phyloP scores from a whole-genome alignment of 331 rosid species.

The Rhamnella rubrinervis region DNA sequence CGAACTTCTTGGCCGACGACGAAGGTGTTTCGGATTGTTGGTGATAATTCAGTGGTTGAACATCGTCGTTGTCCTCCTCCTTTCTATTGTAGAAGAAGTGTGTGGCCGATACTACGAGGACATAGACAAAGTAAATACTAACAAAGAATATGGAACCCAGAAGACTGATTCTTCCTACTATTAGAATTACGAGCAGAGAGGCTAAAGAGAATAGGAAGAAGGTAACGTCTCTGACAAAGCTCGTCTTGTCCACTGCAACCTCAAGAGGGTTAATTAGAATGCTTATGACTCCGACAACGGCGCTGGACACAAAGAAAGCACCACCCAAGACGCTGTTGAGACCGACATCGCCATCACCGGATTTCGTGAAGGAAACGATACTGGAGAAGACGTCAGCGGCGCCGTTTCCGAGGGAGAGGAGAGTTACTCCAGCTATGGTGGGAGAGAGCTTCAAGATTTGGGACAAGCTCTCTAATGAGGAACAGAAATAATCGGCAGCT shows the following conservation, averaged over 20 bases:
- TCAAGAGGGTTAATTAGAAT: constrained; percentile 36
- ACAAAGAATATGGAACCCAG: constrained; percentile 52
- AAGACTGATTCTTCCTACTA: constrained; percentile 44
- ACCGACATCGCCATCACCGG: constrained; percentile 53
- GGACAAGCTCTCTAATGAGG: constrained; percentile 62
- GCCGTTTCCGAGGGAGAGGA: constrained; percentile 78
- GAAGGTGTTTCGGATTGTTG: too few species aligned
- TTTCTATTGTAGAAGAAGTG: constrained; percentile 31
- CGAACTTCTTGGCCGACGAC: too few species aligned
- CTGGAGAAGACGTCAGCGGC: constrained; percentile 79
- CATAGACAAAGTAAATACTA: constrained; percentile 66
- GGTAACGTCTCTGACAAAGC: constrained; percentile 56
- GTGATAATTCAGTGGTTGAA: background rate
- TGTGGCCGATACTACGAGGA: constrained; percentile 52
- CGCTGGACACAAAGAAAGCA: constrained; percentile 57
- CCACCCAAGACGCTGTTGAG: constrained; percentile 74
- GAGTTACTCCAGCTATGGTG: constrained; percentile 74
- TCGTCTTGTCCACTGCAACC: constrained; percentile 40
- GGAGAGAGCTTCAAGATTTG: constrained; percentile 62
- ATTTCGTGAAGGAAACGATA: constrained; percentile 57
- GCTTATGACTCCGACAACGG: constrained; percentile 65
- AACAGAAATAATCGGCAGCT: constrained; percentile 69
- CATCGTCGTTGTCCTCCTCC: constrained; percentile 23
- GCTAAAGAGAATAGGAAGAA: constrained; percentile 59
- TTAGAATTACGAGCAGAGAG: constrained; percentile 43